Percentiles rank a stretch among this genome's conserved stretches.
phyloP scores from a whole-genome alignment of 1,284 basidiomycete species.

The Agaricales sp. region DNA sequence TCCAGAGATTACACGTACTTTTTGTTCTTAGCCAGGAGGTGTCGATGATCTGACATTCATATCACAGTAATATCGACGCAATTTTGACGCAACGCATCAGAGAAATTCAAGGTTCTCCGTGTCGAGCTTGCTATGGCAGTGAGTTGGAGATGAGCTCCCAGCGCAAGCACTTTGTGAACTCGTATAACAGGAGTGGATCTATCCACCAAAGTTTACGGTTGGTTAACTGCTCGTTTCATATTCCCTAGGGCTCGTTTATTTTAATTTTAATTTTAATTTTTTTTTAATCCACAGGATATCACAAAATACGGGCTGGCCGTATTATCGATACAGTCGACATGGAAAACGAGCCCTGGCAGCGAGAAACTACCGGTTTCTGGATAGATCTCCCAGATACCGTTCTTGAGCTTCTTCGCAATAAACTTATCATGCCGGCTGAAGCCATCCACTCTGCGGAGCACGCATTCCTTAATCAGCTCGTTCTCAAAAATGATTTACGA shows the following conservation, averaged over 20 bases:
- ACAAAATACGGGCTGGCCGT: constrained; percentile 45
- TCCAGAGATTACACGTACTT: constrained; percentile 63
- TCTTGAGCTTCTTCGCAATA: constrained; percentile 42
- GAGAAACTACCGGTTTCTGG: constrained; percentile 76
- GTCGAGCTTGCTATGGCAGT: constrained; percentile 68
- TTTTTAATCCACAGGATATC: not conserved
- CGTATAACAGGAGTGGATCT: not conserved
- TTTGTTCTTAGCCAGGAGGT: not conserved
- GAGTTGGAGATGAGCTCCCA: constrained; percentile 18
- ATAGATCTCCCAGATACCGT: constrained; percentile 62
- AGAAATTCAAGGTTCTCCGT: constrained; percentile 49
- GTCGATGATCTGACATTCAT: constrained; percentile 1
- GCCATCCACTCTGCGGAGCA: constrained; percentile 84
- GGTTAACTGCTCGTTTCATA: constrained; percentile 3
- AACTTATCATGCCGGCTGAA: constrained; percentile 57
- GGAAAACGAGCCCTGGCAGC: constrained; percentile 72
- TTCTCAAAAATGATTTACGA: constrained; percentile 59
- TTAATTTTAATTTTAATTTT: not conserved
- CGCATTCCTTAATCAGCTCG: constrained; percentile 74
- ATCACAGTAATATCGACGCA: constrained; percentile 64
- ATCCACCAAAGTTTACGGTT: not conserved
- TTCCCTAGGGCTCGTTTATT: not conserved
- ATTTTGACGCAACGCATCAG: constrained; percentile 71
- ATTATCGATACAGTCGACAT: constrained; percentile 78
- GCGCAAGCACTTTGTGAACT: not conserved